These are phyloP conservation scores for Trichoderma sp. DNA, from an alignment of 2,329 filamentous ascomycete species.

Conservation along the genomic window DNA sequence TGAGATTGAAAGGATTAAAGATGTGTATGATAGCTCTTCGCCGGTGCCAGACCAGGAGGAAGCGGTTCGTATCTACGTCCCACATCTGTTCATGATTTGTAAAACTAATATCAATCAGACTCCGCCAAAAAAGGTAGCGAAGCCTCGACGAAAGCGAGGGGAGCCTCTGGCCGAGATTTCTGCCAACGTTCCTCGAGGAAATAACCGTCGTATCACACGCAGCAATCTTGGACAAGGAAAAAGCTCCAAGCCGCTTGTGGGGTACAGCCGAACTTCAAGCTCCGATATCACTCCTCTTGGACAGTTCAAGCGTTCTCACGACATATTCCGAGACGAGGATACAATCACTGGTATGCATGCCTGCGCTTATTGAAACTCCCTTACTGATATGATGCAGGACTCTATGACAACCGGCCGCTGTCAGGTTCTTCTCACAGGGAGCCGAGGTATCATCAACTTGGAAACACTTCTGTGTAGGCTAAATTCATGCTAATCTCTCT, in stretches of 20 bases:
- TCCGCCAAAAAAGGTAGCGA: conserved; percentile 37
- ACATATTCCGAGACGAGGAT: conserved; percentile 38
- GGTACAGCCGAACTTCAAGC: conserved; percentile 25
- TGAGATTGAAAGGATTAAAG: conserved; percentile 53
- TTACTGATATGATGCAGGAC: conserved; percentile 31
- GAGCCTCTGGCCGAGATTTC: conserved; percentile 41
- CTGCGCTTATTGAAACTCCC: background rate
- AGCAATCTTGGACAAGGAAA: conserved; percentile 29
- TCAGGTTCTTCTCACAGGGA: conserved; percentile 30
- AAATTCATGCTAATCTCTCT: background rate
- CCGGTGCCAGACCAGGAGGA: conserved; percentile 43
- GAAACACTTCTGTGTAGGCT: background rate
- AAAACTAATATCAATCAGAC: conserved; percentile 24
- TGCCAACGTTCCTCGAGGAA: conserved; percentile 37
- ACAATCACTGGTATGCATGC: conserved; percentile 32
- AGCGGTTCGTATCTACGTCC: conserved; percentile 43
- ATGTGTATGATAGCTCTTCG: conserved; percentile 63
- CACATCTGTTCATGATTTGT: background rate
- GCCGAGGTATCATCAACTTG: conserved; percentile 30
- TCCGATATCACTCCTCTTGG: conserved; percentile 28
- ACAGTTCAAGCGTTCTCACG: conserved; percentile 32
- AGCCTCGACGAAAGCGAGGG: conserved; percentile 37
- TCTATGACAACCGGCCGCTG: conserved; percentile 32
- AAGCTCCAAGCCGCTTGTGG: conserved; percentile 27
- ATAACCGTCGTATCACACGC: conserved; percentile 32